Conservation (phyloP, 441 rosid genomes). For the Erysimum cheiri region DNA sequence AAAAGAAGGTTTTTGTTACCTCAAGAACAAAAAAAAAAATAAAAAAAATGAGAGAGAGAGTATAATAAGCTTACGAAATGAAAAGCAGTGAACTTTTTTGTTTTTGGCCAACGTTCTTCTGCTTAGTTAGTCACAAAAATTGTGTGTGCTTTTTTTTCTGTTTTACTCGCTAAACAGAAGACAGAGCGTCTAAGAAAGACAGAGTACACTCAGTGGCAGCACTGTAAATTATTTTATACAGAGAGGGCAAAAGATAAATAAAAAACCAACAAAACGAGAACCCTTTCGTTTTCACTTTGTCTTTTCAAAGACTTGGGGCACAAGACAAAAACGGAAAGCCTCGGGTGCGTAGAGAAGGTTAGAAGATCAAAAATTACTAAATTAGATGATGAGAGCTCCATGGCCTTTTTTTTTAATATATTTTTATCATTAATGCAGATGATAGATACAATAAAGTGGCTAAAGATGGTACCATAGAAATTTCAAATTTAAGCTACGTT, state of each 20-base stretch:
- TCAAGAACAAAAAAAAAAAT: not conserved
- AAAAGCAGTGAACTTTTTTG: not conserved
- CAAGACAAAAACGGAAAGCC: conserved; percentile 32
- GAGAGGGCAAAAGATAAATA: conserved; percentile 5
- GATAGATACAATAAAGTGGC: too few species aligned
- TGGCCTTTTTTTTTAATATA: not conserved
- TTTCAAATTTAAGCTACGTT: too few species aligned
- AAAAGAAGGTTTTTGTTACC: not conserved
- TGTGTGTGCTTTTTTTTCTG: not conserved
- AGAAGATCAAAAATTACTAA: not conserved
- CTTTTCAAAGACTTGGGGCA: not conserved
- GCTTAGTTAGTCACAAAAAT: not conserved
- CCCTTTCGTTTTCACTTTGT: not conserved
- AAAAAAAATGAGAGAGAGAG: not conserved
- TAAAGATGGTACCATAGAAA: too few species aligned
- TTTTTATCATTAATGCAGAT: too few species aligned
- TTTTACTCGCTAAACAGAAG: not conserved
- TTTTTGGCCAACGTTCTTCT: not conserved
- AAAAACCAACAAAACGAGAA: conserved; percentile 6
- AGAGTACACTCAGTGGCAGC: conserved; percentile 19
- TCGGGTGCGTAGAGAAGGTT: not conserved
- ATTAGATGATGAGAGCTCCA: not conserved
- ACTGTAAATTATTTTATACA: not conserved
- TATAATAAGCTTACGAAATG: not conserved
- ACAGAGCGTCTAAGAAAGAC: not conserved